Evolutionary conservation across 179 eudicot species (phyloP).

Genomic region (Beta macrorhiza): DNA sequence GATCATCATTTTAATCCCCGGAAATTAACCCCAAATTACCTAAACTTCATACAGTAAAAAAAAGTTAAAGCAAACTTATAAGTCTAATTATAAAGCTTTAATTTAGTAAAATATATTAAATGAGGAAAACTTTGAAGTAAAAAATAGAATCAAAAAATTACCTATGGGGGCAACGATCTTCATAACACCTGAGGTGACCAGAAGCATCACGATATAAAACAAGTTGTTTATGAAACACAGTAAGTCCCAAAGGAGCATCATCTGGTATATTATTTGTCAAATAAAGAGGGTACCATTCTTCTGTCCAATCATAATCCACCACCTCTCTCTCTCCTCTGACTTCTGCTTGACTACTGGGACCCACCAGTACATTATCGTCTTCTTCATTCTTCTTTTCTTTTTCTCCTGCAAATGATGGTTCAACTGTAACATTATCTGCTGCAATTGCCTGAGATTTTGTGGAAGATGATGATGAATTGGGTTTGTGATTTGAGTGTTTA

Average conservation of each 20-base stretch:
- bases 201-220: conserved; percentile 68
- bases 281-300: conserved; percentile 94
- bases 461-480: background rate
- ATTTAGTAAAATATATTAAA: too few species aligned
- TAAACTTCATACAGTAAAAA: too few species aligned
- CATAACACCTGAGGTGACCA: conserved; percentile 59
- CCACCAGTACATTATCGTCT: conserved; percentile 32
- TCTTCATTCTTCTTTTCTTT: background rate
- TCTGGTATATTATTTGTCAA: conserved; percentile 68
- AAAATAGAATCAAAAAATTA: conserved; percentile 9
- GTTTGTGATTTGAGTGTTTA: too few species aligned
- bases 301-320: conserved; percentile 75
- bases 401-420: conserved; percentile 9
- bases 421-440: conserved; percentile 19
- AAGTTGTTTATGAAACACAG: conserved; percentile 78
- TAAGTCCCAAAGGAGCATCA: conserved; percentile 89
- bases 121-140: too few species aligned
- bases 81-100: too few species aligned
- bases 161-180: conserved; percentile 98
- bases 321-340: conserved; percentile 31
- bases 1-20: too few species aligned
- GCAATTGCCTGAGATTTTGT: conserved; percentile 18
- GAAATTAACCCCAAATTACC: too few species aligned
- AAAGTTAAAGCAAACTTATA: too few species aligned
- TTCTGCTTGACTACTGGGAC: conserved; percentile 38